These are phyloP conservation scores for Annona squamosa DNA, from an alignment of 164 flowering plant species.

Conservation along the genomic window DNA sequence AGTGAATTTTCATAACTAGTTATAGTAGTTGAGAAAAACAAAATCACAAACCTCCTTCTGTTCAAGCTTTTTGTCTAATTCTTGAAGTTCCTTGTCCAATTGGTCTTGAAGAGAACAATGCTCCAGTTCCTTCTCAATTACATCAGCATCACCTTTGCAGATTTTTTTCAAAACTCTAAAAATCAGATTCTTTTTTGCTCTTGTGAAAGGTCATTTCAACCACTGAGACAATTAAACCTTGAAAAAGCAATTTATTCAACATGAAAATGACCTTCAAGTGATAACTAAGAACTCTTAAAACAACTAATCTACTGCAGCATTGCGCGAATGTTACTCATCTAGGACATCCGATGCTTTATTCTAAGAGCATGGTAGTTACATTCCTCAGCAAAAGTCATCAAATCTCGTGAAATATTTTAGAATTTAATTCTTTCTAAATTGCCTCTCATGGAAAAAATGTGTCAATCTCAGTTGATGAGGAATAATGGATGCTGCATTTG, in stretches of 20 bases:
- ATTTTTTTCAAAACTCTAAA: neutral
- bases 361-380: no score
- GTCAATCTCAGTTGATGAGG: no score
- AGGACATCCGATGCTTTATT: no score
- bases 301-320: no score
- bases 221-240: neutral
- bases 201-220: neutral
- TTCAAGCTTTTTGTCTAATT: constrained; percentile 75
- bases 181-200: neutral
- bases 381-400: no score
- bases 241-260: neutral
- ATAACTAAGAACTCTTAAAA: no score
- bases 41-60: constrained; percentile 73
- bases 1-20: neutral
- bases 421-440: no score
- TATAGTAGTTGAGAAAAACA: neutral
- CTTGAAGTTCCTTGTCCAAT: constrained; percentile 75
- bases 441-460: no score
- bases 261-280: no score
- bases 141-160: constrained; percentile 53
- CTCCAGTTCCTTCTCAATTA: constrained; percentile 70
- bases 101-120: constrained; percentile 83
- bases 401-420: no score
- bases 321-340: no score
- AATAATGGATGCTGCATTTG: no score